Evolutionary conservation across 2,329 filamentous ascomycete species (phyloP).

Genomic region (Penicillium sclerotigenum): DNA sequence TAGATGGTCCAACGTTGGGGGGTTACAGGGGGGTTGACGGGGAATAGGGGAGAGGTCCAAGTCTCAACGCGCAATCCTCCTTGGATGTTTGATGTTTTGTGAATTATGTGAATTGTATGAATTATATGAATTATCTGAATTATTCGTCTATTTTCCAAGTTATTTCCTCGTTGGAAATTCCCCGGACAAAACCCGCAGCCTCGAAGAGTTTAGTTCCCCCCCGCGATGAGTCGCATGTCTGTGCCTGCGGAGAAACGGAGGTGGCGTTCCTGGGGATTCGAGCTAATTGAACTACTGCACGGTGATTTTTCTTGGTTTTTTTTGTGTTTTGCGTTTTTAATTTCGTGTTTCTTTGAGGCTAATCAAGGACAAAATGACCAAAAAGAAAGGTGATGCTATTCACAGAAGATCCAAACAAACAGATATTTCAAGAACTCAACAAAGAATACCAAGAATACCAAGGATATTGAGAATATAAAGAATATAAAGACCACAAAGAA

Average conservation of each 20-base stretch:
- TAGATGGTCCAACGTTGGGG: not conserved
- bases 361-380: no score
- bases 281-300: not conserved
- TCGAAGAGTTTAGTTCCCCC: no score
- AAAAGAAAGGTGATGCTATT: not conserved
- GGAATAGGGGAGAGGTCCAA: no score
- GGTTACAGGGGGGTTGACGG: conserved; percentile 1
- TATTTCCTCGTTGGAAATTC: no score
- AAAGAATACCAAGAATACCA: not conserved
- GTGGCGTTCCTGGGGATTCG: conserved; percentile 3
- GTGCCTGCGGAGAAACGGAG: conserved; percentile 4
- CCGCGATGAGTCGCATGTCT: not conserved
- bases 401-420: not conserved
- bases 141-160: no score
- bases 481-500: not conserved
- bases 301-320: no score
- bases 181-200: no score
- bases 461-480: not conserved
- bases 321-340: not conserved
- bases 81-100: no score
- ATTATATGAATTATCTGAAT: no score
- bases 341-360: not conserved
- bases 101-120: no score
- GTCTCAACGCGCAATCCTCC: no score
- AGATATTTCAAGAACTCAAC: not conserved